Evolutionary conservation across 2,329 filamentous ascomycete species (phyloP), one percentile per base, ranked within the genome.

Genomic region (Boeremia lycopersici): DNA sequence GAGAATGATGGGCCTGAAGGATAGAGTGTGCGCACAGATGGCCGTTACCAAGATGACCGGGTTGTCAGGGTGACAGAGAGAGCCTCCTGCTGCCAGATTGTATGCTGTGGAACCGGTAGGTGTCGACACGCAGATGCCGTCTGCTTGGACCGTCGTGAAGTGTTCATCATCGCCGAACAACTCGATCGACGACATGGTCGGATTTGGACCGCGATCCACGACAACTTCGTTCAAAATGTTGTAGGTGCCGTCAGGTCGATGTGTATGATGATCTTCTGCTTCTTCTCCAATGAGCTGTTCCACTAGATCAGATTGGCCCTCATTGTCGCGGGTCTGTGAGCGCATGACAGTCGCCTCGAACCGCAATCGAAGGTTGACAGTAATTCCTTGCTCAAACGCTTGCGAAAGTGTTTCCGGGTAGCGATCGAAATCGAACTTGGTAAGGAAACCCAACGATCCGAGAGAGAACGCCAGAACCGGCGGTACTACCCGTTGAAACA

Each of bases 221-320:
- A 99, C 93, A n/a, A 98, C 87, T 73, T 99, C 95, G 68, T 99
- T 99, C 59, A 99, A 78, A 53, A 98, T 96, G 74, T 96, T 91
- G 73, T 88, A 91, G 1, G 90, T 93, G 34, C 87, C 86, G 65
- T 95, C 91, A 0, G 93, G 93, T 36, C 81, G 84, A 77, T 98
- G 95, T 0, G 93, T 98, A 63, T 88, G 86, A 64, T 89, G 86
- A 65, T 96, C 89, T 40, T 93, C 91, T 42, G 85, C 86, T 77
- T 93, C 91, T 70, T 93, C 90, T 5, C 91, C 93, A 44, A 96
- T 88, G 42, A 98, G 77, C 71, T 98, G 93, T 71, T 97, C 93
- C 1, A 97, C 89, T 7, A 98, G 77, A 61, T 73, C 59, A 23
- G 52, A 43, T 6, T 65, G 64, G 2, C 44, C 26, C 42, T 78